phyloP scores from a whole-genome alignment of 1,284 basidiomycete species.

The Leccinum griseonigrum region DNA sequence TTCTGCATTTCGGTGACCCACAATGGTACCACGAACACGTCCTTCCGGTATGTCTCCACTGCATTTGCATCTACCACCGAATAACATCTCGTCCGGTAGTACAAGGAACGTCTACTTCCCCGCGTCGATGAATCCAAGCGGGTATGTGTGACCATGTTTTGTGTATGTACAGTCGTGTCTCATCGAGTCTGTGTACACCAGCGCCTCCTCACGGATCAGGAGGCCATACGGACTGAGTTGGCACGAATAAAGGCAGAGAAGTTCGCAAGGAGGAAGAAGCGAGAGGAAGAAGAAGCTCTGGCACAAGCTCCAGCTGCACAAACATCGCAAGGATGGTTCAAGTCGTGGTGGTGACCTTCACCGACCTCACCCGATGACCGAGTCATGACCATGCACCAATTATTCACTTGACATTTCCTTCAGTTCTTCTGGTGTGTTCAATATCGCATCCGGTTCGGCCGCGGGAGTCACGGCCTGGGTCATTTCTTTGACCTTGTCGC shows the following conservation, averaged over 20 bases:
- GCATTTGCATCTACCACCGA: not conserved
- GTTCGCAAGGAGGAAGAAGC: slow-evolving; percentile 43
- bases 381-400: not conserved
- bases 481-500: slow-evolving; percentile 26
- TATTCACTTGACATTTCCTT: slow-evolving; percentile 12
- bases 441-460: slow-evolving; percentile 35
- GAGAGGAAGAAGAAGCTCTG: slow-evolving; percentile 35
- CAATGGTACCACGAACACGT: slow-evolving; percentile 87
- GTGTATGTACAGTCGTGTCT: slow-evolving; percentile 1
- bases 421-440: slow-evolving; percentile 31
- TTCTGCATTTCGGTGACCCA: slow-evolving; percentile 88
- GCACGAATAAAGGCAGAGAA: slow-evolving; percentile 42
- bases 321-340: slow-evolving; percentile 29
- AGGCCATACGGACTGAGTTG: slow-evolving; percentile 57
- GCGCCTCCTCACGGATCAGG: slow-evolving; percentile 64
- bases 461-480: slow-evolving; percentile 25
- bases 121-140: slow-evolving; percentile 53
- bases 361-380: not conserved
- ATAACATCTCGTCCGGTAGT: slow-evolving; percentile 41
- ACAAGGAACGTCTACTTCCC: slow-evolving; percentile 70
- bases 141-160: slow-evolving; percentile 35
- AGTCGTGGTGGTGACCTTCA: slow-evolving; percentile 24
- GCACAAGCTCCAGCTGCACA: slow-evolving; percentile 21
- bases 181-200: slow-evolving; percentile 26
- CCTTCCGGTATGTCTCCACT: slow-evolving; percentile 59